Evolutionary conservation across 2,329 filamentous ascomycete species (phyloP).

Genomic region (Pseudocercospora fijiensis): DNA sequence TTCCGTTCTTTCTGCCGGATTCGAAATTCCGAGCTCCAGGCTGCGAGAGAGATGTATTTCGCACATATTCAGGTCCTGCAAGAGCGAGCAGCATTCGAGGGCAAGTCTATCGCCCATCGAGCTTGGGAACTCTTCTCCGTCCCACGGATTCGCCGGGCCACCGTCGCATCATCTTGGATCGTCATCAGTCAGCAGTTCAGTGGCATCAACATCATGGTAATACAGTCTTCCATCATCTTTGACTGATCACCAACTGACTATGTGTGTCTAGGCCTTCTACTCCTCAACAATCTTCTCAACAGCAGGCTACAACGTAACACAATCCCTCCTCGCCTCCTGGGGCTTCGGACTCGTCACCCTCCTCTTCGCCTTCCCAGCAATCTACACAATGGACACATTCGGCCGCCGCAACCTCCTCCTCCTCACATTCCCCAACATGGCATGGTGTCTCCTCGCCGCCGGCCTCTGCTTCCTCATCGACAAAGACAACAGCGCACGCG

Average conservation of each 20-base stretch:
- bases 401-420: constrained; percentile 53
- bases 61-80: constrained; percentile 28
- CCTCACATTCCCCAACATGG: constrained; percentile 54
- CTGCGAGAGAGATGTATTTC: constrained; percentile 37
- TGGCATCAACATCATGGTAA: constrained; percentile 29
- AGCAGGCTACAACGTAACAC: constrained; percentile 41
- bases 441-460: constrained; percentile 48
- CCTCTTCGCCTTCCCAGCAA: constrained; percentile 57
- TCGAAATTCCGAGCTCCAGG: constrained; percentile 32
- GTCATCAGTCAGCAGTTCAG: constrained; percentile 27
- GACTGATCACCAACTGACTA: constrained; percentile 34
- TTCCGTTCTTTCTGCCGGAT: constrained; percentile 49
- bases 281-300: constrained; percentile 35
- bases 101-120: constrained; percentile 13
- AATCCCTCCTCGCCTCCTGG: constrained; percentile 56
- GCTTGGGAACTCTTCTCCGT: constrained; percentile 28
- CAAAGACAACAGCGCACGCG: constrained; percentile 33
- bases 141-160: constrained; percentile 29
- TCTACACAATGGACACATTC: constrained; percentile 53
- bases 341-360: constrained; percentile 61
- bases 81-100: constrained; percentile 26
- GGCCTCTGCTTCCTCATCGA: constrained; percentile 56
- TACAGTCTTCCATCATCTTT: constrained; percentile 20
- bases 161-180: constrained; percentile 24
- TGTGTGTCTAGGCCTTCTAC: constrained; percentile 35